A percentile compares a stretch with the other conserved stretches of the same genome.
Conservation (phyloP, 768 basidiomycete species). For the Holtermannia corniformis region DNA sequence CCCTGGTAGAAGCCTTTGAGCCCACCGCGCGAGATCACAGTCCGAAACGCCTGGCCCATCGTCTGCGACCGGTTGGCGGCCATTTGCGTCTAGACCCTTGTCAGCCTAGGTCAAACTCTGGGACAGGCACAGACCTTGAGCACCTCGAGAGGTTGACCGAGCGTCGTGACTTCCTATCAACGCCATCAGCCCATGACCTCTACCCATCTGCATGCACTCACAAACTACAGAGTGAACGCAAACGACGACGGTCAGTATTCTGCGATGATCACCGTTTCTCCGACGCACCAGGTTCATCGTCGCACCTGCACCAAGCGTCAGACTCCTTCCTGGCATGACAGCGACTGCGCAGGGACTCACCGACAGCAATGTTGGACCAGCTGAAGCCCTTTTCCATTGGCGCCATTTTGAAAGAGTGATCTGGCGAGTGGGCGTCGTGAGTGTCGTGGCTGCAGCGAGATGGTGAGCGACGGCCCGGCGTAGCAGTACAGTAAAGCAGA, state of each 20-base stretch:
- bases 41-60: slow-evolving; percentile 73
- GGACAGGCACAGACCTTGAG: slow-evolving; percentile 50
- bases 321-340: background rate
- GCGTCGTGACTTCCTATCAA: slow-evolving; percentile 70
- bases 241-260: background rate
- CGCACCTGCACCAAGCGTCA: slow-evolving; percentile 53
- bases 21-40: slow-evolving; percentile 89
- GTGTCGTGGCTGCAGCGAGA: no score
- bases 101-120: background rate
- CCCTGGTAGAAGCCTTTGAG: slow-evolving; percentile 89
- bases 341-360: slow-evolving; percentile 20
- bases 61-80: slow-evolving; percentile 88
- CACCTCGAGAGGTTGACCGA: slow-evolving; percentile 96
- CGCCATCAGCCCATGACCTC: no score
- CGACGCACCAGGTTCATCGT: slow-evolving; percentile 90
- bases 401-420: slow-evolving; percentile 48
- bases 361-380: slow-evolving; percentile 43
- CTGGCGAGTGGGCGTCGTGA: no score
- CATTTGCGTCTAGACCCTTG: slow-evolving; percentile 66
- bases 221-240: background rate
- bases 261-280: background rate
- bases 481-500: no score
- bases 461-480: no score
- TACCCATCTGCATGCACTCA: slow-evolving; percentile 9
- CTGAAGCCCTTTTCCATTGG: slow-evolving; percentile 43